Percentiles rank a stretch among this genome's conserved stretches.
phyloP scores from a whole-genome alignment of 2,329 filamentous ascomycete genomes.

The Pseudopyricularia cyperi region DNA sequence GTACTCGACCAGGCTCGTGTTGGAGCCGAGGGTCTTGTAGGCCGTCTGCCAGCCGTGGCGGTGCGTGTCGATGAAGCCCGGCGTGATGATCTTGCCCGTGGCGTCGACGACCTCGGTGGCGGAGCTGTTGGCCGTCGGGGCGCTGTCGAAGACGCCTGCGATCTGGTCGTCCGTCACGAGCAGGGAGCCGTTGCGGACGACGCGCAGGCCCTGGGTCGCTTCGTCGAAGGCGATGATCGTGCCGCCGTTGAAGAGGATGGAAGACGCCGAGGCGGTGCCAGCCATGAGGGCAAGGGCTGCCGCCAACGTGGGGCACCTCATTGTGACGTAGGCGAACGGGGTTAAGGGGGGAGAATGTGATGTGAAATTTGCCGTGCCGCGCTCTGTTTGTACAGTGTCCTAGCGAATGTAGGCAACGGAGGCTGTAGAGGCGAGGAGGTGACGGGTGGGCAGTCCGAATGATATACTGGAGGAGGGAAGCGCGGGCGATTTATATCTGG shows the following conservation, averaged over 20 bases:
- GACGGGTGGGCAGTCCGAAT: neutral
- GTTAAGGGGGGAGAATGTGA: neutral
- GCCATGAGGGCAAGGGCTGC: neutral
- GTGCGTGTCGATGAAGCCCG: constrained; percentile 45
- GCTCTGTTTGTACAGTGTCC: neutral
- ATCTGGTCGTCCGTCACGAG: constrained; percentile 25
- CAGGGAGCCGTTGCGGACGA: constrained; percentile 26
- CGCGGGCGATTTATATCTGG: too few species aligned
- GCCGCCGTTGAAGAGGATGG: constrained; percentile 14
- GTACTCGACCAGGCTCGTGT: constrained; percentile 36
- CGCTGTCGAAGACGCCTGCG: constrained; percentile 13
- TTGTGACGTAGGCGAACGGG: neutral
- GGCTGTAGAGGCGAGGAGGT: neutral
- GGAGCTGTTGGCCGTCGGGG: neutral
- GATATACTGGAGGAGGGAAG: too few species aligned
- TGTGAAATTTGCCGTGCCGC: neutral
- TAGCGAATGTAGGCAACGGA: neutral
- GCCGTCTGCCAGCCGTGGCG: constrained; percentile 43
- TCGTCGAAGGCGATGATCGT: constrained; percentile 28
- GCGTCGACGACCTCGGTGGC: constrained; percentile 30
- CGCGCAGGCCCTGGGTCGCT: constrained; percentile 15
- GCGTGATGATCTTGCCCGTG: constrained; percentile 35
- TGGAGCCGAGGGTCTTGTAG: constrained; percentile 36
- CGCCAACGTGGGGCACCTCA: neutral
- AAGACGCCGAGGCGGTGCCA: constrained; percentile 6